Evolutionary conservation across 768 basidiomycete species (phyloP).

Genomic region (Boletales sp.): DNA sequence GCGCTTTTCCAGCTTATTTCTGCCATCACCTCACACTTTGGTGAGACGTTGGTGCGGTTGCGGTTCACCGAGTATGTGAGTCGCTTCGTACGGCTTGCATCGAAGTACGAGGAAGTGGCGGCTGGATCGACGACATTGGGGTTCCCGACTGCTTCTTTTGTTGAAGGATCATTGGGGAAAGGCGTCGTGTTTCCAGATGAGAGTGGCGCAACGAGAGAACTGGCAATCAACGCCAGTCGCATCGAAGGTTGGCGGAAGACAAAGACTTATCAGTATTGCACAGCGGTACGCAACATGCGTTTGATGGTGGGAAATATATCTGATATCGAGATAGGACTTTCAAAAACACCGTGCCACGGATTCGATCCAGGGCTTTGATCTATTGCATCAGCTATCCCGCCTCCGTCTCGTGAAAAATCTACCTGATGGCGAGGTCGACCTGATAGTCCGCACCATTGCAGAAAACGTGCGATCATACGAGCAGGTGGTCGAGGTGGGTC

Average conservation of each 20-base stretch:
- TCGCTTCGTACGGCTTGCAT: conserved; percentile 86
- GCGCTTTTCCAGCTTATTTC: conserved; percentile 53
- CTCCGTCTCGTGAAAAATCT: conserved; percentile 72
- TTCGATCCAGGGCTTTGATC: conserved; percentile 77
- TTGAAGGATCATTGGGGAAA: conserved; percentile 56
- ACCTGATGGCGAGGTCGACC: conserved; percentile 65
- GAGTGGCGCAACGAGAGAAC: conserved; percentile 56
- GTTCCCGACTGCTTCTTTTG: conserved; percentile 56
- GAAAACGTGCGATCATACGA: conserved; percentile 78
- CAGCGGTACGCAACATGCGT: conserved; percentile 48
- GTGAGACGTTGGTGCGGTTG: conserved; percentile 82
- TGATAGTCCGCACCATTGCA: conserved; percentile 72
- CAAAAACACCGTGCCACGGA: conserved; percentile 47
- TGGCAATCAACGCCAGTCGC: conserved; percentile 71
- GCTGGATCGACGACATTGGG: conserved; percentile 72
- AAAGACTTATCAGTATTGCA: conserved; percentile 70
- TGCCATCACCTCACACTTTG: conserved; percentile 89
- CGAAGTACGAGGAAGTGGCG: conserved; percentile 86
- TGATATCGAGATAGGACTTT: conserved; percentile 56
- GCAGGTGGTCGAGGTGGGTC: conserved; percentile 79
- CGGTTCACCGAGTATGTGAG: conserved; percentile 86
- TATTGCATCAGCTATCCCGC: conserved; percentile 80
- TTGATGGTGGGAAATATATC: not conserved
- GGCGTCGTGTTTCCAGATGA: conserved; percentile 83
- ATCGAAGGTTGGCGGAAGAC: conserved; percentile 94